Percentiles rank a stretch among this genome's conserved stretches.
phyloP scores from a whole-genome alignment of 2,329 filamentous ascomycete species.

The Geosmithia putterillii region DNA sequence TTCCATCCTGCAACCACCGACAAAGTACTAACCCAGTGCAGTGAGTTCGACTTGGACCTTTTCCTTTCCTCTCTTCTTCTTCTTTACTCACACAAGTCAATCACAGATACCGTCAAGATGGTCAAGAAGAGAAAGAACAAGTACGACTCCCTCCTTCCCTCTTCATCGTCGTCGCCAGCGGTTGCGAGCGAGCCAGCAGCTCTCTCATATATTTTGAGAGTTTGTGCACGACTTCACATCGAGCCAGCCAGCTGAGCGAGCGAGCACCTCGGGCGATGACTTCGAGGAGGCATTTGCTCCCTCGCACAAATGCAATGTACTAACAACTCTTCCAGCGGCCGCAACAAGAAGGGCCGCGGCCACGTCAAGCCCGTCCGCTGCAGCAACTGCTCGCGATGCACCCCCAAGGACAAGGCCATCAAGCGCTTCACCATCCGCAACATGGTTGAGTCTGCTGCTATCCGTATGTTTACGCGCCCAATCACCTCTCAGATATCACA shows the following conservation, averaged over 20 bases:
- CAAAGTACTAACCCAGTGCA: constrained; percentile 10
- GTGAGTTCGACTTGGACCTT: constrained; percentile 12
- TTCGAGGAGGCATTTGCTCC: neutral
- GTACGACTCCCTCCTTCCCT: constrained; percentile 25
- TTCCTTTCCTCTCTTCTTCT: constrained; percentile 9
- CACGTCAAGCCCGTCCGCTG: constrained; percentile 97
- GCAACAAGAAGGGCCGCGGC: constrained; percentile 99
- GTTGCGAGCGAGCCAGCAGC: constrained; percentile 2
- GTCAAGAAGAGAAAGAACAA: constrained; percentile 64
- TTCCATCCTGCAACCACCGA: constrained; percentile 12
- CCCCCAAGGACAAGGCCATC: constrained; percentile 99
- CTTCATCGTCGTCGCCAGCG: constrained; percentile 3
- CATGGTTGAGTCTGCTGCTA: constrained; percentile 99
- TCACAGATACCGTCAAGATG: constrained; percentile 49
- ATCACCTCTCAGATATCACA: neutral
- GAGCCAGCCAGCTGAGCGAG: neutral
- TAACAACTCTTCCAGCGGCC: constrained; percentile 51
- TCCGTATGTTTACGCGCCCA: constrained; percentile 59
- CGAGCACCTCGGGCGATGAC: neutral
- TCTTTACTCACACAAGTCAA: constrained; percentile 12
- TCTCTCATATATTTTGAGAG: neutral
- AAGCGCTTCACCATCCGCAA: constrained; percentile 99
- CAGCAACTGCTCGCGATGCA: constrained; percentile 68
- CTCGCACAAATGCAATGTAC: constrained; percentile 4
- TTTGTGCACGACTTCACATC: neutral